Conservation (phyloP, 768 basidiomycete genomes). For the Agaricus sinodeliciosus region DNA sequence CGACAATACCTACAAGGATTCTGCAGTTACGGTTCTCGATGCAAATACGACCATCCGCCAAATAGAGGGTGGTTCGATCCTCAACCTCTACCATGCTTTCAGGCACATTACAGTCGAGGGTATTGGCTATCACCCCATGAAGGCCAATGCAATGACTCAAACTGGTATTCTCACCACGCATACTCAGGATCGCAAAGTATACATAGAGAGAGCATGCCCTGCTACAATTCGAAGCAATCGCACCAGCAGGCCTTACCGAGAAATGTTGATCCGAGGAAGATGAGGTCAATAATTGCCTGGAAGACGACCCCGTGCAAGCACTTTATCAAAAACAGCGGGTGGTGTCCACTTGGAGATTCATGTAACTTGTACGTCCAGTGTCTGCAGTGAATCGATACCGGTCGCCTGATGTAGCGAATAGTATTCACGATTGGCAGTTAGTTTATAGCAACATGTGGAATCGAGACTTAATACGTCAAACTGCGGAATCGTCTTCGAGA, state of each 20-base stretch:
- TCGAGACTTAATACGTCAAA: constrained; percentile 5
- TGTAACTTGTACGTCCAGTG: constrained; percentile 33
- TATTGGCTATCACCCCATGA: constrained; percentile 1
- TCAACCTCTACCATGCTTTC: not conserved
- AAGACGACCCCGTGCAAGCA: constrained; percentile 34
- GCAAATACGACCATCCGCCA: constrained; percentile 9
- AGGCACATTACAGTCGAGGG: not conserved
- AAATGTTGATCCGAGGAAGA: constrained; percentile 8
- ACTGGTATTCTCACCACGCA: constrained; percentile 3
- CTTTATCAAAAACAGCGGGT: constrained; percentile 33
- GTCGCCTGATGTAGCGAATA: constrained; percentile 11
- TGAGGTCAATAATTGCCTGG: constrained; percentile 17
- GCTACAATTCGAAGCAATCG: not conserved
- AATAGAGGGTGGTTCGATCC: constrained; percentile 1
- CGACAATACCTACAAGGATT: constrained; percentile 10
- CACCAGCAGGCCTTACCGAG: not conserved
- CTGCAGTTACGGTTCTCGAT: constrained; percentile 5
- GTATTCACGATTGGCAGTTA: constrained; percentile 25
- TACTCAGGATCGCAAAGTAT: not conserved
- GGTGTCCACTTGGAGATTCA: constrained; percentile 34
- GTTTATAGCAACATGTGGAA: constrained; percentile 14
- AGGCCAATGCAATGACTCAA: not conserved
- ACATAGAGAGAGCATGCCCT: not conserved
- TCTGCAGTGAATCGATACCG: not conserved
- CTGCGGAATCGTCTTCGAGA: constrained; percentile 3